Conservation (phyloP, 192 early-diverging fungal species). For the Tieghemiomyces parasiticus region DNA sequence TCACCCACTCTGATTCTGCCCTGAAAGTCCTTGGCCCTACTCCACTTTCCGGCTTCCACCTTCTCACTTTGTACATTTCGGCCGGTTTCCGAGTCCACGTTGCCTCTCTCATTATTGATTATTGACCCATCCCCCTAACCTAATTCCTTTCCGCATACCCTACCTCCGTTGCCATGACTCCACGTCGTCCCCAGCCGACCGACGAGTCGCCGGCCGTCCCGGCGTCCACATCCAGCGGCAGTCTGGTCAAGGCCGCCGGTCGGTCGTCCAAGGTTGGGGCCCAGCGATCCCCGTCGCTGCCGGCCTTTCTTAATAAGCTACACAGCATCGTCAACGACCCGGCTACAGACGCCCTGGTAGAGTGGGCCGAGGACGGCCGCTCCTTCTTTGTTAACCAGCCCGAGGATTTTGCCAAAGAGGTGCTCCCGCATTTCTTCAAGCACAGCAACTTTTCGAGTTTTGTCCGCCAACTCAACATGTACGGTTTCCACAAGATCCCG, state of each 20-base stretch:
- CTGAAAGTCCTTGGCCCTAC: no score
- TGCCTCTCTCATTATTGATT: not conserved
- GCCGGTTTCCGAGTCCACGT: no score
- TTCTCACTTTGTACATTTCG: no score
- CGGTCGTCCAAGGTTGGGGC: not conserved
- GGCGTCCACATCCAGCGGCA: conserved; percentile 1
- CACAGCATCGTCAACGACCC: conserved; percentile 90
- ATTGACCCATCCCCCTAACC: not conserved
- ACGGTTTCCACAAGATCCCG: conserved; percentile 57
- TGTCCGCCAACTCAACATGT: conserved; percentile 66
- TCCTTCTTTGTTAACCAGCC: conserved; percentile 64
- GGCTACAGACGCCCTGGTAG: conserved; percentile 67
- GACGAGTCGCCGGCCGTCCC: not conserved
- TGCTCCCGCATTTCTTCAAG: conserved; percentile 54
- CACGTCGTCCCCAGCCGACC: not conserved
- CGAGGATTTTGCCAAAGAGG: conserved; percentile 45
- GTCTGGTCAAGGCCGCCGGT: not conserved
- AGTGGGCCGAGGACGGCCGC: conserved; percentile 75
- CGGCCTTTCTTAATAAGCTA: conserved; percentile 88
- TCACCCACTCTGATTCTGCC: no score
- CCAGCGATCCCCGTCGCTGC: conserved; percentile 21
- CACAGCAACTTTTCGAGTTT: conserved; percentile 56
- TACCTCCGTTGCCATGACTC: not conserved
- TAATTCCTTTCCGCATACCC: no score
- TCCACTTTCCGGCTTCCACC: no score